These are phyloP conservation scores for Helianthus annuus DNA, from an alignment of 129 eudicot species.

Conservation along the genomic window DNA sequence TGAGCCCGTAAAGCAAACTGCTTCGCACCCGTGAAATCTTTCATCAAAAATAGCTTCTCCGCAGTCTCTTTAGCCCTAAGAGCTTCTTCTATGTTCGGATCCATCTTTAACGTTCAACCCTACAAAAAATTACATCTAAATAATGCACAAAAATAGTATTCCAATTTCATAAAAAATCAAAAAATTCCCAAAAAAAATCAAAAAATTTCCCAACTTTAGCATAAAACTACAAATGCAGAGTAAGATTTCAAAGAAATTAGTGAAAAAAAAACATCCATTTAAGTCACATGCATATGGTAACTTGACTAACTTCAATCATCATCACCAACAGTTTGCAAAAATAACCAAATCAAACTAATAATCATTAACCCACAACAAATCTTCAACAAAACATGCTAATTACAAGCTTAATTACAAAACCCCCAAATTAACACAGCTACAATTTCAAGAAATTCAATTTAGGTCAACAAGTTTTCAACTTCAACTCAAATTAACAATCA, in stretches of 20 bases:
- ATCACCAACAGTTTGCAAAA: not conserved
- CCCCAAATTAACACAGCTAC: constrained; percentile 21
- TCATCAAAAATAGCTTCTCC: constrained; percentile 75
- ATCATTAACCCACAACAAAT: constrained; percentile 13
- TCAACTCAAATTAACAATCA: constrained; percentile 27
- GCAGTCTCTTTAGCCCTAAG: constrained; percentile 74
- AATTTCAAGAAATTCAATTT: constrained; percentile 25
- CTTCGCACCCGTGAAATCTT: constrained; percentile 68
- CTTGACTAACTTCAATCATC: no score
- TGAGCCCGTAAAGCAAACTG: constrained; percentile 86
- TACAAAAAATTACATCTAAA: constrained; percentile 14
- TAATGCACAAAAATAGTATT: constrained; percentile 10
- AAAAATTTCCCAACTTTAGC: not conserved
- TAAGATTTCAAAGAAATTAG: not conserved
- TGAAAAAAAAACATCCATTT: constrained; percentile 13
- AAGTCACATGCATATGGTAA: no score
- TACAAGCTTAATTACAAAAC: constrained; percentile 30
- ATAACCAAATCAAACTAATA: constrained; percentile 20
- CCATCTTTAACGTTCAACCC: constrained; percentile 52
- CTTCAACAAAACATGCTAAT: constrained; percentile 14
- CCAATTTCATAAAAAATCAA: not conserved
- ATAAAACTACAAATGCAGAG: constrained; percentile 8
- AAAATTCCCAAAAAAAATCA: not conserved
- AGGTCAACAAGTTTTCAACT: constrained; percentile 41
- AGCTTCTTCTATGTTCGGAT: constrained; percentile 76